These are phyloP conservation scores for Scenedesmus sp. DNA, from an alignment of 163 green algal species.

Conservation along the genomic window DNA sequence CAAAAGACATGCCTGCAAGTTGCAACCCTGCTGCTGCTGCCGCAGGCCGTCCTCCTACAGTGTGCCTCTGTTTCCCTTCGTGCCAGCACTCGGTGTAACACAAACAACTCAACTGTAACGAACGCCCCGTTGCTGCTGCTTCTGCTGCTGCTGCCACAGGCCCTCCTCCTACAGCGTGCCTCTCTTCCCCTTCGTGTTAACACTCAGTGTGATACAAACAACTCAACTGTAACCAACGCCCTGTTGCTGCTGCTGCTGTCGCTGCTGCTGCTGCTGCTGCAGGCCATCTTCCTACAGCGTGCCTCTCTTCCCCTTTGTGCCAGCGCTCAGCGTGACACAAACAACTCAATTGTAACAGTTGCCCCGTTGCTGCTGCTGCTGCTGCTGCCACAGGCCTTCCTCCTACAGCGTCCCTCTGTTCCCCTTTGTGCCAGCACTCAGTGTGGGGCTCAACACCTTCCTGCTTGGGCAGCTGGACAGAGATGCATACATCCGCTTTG, in stretches of 20 bases:
- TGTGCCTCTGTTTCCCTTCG: too few species aligned
- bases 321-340: background rate
- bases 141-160: background rate
- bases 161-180: background rate
- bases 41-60: too few species aligned
- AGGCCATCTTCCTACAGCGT: too few species aligned
- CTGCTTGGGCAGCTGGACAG: conserved; percentile 16
- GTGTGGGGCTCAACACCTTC: conserved; percentile 42
- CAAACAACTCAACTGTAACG: too few species aligned
- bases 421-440: conserved; percentile 26
- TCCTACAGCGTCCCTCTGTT: conserved; percentile 28
- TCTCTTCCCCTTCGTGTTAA: conserved; percentile 19
- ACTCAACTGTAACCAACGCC: background rate
- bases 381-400: background rate
- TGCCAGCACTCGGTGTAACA: too few species aligned
- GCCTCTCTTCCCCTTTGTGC: too few species aligned
- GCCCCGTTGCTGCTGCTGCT: background rate
- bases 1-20: too few species aligned
- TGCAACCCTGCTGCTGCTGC: too few species aligned
- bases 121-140: too few species aligned
- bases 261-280: too few species aligned
- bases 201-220: background rate
- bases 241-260: too few species aligned
- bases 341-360: background rate
- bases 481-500: conserved; percentile 30